Percentiles rank a stretch among this genome's conserved stretches.
Evolutionary conservation across 129 eudicot genomes (phyloP).

Genomic region (Rutidosis leptorrhynchoides): DNA sequence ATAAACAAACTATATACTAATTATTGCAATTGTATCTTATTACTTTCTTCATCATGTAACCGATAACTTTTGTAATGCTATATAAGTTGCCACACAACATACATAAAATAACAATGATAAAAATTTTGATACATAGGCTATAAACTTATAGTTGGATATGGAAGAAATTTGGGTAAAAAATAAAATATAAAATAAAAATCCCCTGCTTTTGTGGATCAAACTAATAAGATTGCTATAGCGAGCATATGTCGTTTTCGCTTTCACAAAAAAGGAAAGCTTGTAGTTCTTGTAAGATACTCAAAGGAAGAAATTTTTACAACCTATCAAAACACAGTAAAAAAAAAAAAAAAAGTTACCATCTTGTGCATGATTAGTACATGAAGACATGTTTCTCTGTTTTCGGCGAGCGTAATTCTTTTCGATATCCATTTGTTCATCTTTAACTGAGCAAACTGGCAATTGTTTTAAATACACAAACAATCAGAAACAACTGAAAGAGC

Average conservation of each 20-base stretch:
- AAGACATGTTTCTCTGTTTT: slow-evolving; percentile 47
- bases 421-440: slow-evolving; percentile 35
- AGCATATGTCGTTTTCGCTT: background rate
- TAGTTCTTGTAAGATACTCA: slow-evolving; percentile 1
- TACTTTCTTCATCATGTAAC: background rate
- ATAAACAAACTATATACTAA: background rate
- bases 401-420: slow-evolving; percentile 37
- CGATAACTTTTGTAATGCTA: no score
- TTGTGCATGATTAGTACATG: slow-evolving; percentile 45
- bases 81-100: background rate
- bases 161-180: no score
- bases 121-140: no score
- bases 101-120: no score
- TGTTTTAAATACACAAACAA: background rate
- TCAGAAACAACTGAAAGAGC: slow-evolving; percentile 3
- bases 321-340: no score
- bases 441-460: slow-evolving; percentile 47
- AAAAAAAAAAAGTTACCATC: slow-evolving; percentile 18
- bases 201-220: background rate
- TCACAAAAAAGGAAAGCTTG: background rate
- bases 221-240: background rate
- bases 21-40: background rate
- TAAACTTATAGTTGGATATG: no score
- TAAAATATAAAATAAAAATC: no score
- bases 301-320: no score